Evolutionary conservation across 257 asterid genomes (phyloP).

Genomic region (Ballota nigra): DNA sequence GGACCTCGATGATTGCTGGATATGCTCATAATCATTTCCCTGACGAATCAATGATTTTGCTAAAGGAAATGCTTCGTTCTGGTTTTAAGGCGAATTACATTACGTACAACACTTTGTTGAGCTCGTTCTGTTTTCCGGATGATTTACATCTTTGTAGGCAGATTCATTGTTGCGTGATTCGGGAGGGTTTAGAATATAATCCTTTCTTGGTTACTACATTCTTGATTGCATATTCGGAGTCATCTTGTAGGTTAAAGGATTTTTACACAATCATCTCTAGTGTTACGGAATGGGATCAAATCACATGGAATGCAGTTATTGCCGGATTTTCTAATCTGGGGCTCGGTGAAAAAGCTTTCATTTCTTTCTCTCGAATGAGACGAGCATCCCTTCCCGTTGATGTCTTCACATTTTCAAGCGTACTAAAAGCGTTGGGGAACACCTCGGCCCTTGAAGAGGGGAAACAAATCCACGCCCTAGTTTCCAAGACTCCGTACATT

Average conservation of each 20-base stretch:
- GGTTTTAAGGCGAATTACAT: slow-evolving; percentile 38
- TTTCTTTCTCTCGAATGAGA: slow-evolving; percentile 46
- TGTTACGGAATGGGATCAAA: slow-evolving; percentile 47
- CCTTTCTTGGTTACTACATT: slow-evolving; percentile 42
- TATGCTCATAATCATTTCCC: slow-evolving; percentile 39
- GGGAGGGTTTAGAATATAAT: slow-evolving; percentile 48
- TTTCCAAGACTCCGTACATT: slow-evolving; percentile 38
- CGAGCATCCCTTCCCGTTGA: slow-evolving; percentile 35
- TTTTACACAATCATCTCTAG: slow-evolving; percentile 33
- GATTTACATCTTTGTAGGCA: slow-evolving; percentile 50
- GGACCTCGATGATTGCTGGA: slow-evolving; percentile 58
- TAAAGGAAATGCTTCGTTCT: slow-evolving; percentile 41
- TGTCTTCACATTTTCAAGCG: slow-evolving; percentile 49
- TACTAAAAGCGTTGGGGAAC: slow-evolving; percentile 51
- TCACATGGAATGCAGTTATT: slow-evolving; percentile 62
- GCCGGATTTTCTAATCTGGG: slow-evolving; percentile 60
- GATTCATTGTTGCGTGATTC: slow-evolving; percentile 48
- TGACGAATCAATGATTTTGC: slow-evolving; percentile 37
- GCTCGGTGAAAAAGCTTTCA: slow-evolving; percentile 43
- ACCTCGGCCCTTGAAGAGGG: slow-evolving; percentile 55
- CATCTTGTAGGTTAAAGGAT: slow-evolving; percentile 41
- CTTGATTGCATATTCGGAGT: slow-evolving; percentile 45
- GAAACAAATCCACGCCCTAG: slow-evolving; percentile 45
- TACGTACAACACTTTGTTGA: slow-evolving; percentile 45
- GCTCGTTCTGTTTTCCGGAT: slow-evolving; percentile 41